phyloP scores from a whole-genome alignment of 2,329 filamentous ascomycete genomes.

The Botrytis fragariae region DNA sequence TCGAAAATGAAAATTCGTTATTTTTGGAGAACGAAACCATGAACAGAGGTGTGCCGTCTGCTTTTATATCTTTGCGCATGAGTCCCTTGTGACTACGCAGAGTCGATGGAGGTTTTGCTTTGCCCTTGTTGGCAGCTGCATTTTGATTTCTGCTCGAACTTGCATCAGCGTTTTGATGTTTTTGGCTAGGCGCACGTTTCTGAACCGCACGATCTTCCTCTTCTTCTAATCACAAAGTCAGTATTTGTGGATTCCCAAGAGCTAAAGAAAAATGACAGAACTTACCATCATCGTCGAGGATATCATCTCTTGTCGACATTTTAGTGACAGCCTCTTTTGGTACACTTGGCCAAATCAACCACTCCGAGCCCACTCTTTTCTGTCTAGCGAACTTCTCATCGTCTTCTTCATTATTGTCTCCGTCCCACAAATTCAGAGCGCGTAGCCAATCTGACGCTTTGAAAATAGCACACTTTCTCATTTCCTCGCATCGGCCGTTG shows the following conservation, averaged over 20 bases:
- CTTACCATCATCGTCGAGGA: not conserved
- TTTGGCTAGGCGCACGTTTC: not conserved
- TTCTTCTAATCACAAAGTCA: not conserved
- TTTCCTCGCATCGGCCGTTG: not conserved
- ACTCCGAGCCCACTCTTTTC: not conserved
- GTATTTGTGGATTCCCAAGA: not conserved
- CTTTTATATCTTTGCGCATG: not conserved
- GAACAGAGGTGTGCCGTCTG: not conserved
- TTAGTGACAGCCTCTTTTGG: not conserved
- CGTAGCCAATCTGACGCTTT: not conserved
- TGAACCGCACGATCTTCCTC: not conserved
- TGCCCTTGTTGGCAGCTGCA: not conserved
- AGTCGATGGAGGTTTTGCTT: not conserved
- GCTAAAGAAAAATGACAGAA: accelerated
- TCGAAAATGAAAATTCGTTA: not conserved
- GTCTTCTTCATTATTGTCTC: not conserved
- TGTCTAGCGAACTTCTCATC: not conserved
- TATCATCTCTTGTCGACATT: not conserved
- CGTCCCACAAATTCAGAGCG: not conserved
- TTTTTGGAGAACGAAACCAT: not conserved
- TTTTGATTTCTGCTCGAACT: not conserved
- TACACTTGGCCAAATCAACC: slow-evolving; percentile 7
- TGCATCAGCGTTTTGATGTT: not conserved
- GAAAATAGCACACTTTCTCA: not conserved
- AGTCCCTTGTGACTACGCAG: not conserved